Evolutionary conservation across 2,329 filamentous ascomycete species (phyloP).

Genomic region (Dactylellina parvicollis): DNA sequence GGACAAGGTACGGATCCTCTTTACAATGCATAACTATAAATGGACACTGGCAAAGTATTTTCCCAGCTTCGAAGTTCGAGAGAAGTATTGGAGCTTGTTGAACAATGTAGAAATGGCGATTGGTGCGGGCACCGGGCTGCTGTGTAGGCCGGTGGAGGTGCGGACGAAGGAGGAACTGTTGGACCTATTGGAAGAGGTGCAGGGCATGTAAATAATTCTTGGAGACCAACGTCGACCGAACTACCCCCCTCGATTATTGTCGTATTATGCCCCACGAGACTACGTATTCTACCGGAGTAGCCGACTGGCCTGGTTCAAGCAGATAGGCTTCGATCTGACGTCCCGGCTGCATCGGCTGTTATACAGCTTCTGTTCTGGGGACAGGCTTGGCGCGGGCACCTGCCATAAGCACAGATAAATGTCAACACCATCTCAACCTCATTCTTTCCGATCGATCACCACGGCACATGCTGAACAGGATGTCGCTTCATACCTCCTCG

Average conservation of each 20-base stretch:
- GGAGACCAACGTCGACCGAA: no score
- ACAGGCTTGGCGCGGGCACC: not conserved
- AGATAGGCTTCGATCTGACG: no score
- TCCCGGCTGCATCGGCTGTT: not conserved
- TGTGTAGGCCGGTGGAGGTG: not conserved
- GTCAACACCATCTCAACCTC: not conserved
- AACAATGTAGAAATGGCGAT: not conserved
- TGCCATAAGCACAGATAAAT: constrained; percentile 12
- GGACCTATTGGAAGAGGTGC: not conserved
- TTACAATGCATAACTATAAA: not conserved
- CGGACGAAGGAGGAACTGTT: not conserved
- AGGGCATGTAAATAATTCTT: not conserved
- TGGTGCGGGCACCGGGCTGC: not conserved
- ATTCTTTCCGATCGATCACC: not conserved
- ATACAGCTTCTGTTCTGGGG: not conserved
- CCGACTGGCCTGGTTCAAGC: no score
- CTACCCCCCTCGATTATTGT: not conserved
- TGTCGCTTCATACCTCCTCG: not conserved
- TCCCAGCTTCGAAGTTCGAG: not conserved
- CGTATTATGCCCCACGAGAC: no score
- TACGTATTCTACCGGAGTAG: not conserved
- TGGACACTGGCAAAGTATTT: not conserved
- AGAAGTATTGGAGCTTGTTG: not conserved
- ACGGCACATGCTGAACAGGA: no score
- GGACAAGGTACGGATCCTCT: not conserved